phyloP scores from a whole-genome alignment of 805 yeast species.

The Wickerhamiella spandovensis region DNA sequence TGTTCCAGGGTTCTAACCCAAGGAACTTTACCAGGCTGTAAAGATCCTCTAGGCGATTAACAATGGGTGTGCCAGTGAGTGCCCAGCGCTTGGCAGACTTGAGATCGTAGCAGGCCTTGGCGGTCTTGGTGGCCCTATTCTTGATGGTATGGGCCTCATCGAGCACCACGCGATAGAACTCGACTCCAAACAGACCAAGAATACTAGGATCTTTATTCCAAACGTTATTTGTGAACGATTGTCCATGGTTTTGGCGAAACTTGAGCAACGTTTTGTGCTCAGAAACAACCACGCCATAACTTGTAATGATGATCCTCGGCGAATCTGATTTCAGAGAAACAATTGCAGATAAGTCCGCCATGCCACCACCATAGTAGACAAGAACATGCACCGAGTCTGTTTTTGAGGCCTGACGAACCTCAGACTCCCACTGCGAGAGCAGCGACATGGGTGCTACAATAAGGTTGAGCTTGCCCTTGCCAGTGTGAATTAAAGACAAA shows the following conservation, averaged over 20 bases:
- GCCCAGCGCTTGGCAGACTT: constrained; percentile 62
- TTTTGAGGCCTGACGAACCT: constrained; percentile 41
- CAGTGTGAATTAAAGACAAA: constrained; percentile 51
- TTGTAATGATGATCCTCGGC: constrained; percentile 65
- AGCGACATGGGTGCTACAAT: constrained; percentile 84
- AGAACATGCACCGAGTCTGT: constrained; percentile 20
- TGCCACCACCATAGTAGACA: constrained; percentile 58
- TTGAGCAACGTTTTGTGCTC: constrained; percentile 44
- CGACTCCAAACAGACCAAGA: constrained; percentile 53
- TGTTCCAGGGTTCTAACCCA: constrained; percentile 80
- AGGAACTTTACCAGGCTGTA: constrained; percentile 65
- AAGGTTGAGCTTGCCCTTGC: constrained; percentile 34
- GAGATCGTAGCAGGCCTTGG: constrained; percentile 63
- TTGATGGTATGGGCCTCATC: constrained; percentile 90
- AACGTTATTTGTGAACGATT: constrained; percentile 14
- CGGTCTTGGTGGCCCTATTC: constrained; percentile 63
- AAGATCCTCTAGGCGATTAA: constrained; percentile 76
- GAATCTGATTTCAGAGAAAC: constrained; percentile 24
- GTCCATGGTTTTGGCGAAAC: constrained; percentile 4
- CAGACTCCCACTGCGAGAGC: constrained; percentile 82
- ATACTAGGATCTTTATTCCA: constrained; percentile 10
- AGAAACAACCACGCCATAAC: constrained; percentile 74
- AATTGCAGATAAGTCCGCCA: constrained; percentile 6
- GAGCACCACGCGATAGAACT: constrained; percentile 60
- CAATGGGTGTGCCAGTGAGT: constrained; percentile 86